Evolutionary conservation across 495 filamentous ascomycete genomes (phyloP).

Genomic region (Tuber brumale): DNA sequence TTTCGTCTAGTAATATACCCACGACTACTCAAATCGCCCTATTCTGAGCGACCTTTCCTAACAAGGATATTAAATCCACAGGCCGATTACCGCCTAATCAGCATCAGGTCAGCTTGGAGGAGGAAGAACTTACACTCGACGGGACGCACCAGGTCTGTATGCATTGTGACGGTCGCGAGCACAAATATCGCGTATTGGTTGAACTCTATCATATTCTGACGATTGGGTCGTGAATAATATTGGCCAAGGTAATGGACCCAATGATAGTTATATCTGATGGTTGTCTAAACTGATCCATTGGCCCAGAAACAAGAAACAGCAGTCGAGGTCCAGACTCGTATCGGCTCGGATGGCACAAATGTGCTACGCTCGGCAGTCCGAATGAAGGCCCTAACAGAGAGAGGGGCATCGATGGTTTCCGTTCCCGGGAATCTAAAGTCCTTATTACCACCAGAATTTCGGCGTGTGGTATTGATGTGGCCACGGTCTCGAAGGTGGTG

Average conservation of each 20-base stretch:
- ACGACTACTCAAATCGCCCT: conserved; percentile 69
- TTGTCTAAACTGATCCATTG: not conserved
- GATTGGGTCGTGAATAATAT: conserved; percentile 94
- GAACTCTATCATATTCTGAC: conserved; percentile 93
- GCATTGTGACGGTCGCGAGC: conserved; percentile 68
- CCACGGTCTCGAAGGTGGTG: too few relatives aligned
- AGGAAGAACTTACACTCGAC: conserved; percentile 88
- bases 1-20: conserved; percentile 9
- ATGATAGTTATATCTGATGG: conserved; percentile 32
- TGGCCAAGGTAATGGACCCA: conserved; percentile 63
- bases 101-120: conserved; percentile 78
- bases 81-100: conserved; percentile 70
- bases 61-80: conserved; percentile 73
- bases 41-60: conserved; percentile 93
- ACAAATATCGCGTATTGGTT: conserved; percentile 82
- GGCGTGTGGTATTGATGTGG: too few relatives aligned
- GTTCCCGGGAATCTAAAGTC: too few relatives aligned
- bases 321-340: too few relatives aligned
- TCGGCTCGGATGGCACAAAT: too few relatives aligned
- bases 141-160: conserved; percentile 96
- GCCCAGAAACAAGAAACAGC: conserved; percentile 71
- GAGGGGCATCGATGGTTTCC: too few relatives aligned
- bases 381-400: too few relatives aligned
- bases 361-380: too few relatives aligned
- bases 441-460: too few relatives aligned